Base-by-base conservation (phyloP, 352 stramenopile species). In the Globisporangium splendens region DNA sequence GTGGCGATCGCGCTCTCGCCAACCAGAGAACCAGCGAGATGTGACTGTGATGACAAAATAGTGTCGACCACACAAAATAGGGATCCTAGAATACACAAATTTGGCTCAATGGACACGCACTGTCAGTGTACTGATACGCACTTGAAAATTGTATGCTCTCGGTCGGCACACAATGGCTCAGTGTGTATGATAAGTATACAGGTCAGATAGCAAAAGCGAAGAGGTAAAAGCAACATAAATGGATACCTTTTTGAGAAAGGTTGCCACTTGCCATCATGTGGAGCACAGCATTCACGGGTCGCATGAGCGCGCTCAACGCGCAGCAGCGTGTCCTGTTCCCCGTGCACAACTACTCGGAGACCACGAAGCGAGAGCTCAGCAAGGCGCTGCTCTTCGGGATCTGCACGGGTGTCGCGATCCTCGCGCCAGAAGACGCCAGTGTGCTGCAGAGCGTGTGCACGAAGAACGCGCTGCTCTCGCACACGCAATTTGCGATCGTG, bases 201-300 rank as follows among this genome's bases (percentile, higher is more conserved):
- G 24, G 24, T 31, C 24, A 31, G 5, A 31, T 31, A 31, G 2
- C 24, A 31, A 31, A 6, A 31, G 5, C 5, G 5, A 31, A 31
- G 24, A 31, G 24, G 24, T 31, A 31, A 31, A 31, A 5, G 2
- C 24, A 31, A 31, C 5, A 5, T 5, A 5, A 31, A 31, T 2
- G n/a, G n/a, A n/a, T n/a, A n/a, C n/a, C n/a, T n/a, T n/a, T n/a
- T n/a, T n/a, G n/a, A 53, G 21, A 17, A 31, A 41, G 21, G 46
- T 22, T 17, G 13, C 8, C 15, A n/a, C n/a, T n/a, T n/a, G n/a
- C n/a, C n/a, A n/a, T n/a, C n/a, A 89, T 90, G 80, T 87, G 78
- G 77, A 85, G 77, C 49, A 48, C 67, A 0, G 72, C 70, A 39
- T 61, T 71, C 53, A 72, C 69, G 48, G 74, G 72, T 7, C 54